phyloP scores from a whole-genome alignment of 306 rosid genomes.

The Vigna nakashimae region DNA sequence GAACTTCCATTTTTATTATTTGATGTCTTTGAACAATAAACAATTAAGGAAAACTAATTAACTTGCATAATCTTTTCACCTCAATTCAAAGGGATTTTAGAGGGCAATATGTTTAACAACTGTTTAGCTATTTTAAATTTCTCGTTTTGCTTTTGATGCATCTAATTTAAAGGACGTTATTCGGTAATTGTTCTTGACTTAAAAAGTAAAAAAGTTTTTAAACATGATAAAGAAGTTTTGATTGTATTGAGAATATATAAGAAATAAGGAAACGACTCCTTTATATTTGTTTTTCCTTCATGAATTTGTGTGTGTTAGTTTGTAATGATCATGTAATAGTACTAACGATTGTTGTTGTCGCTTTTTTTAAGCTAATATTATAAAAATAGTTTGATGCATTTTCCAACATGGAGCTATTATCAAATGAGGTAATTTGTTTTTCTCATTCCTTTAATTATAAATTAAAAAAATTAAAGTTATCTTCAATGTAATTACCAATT shows the following conservation, averaged over 20 bases:
- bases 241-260: no score
- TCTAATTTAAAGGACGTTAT: background rate
- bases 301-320: background rate
- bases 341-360: background rate
- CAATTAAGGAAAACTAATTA: background rate
- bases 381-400: constrained; percentile 72
- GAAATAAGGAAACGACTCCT: no score
- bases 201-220: background rate
- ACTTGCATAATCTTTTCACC: constrained; percentile 9
- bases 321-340: background rate
- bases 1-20: background rate
- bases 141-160: background rate
- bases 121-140: background rate
- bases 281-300: background rate
- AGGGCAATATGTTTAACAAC: no score
- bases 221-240: no score
- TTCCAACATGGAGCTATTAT: constrained; percentile 68
- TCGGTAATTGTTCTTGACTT: background rate
- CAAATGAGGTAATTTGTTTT: constrained; percentile 78
- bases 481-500: background rate
- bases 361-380: constrained; percentile 38
- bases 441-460: constrained; percentile 25
- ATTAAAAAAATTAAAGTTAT: background rate
- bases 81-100: background rate
- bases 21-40: constrained; percentile 8